Evolutionary conservation across 768 basidiomycete genomes (phyloP).

Genomic region (Termitomyces heimii): DNA sequence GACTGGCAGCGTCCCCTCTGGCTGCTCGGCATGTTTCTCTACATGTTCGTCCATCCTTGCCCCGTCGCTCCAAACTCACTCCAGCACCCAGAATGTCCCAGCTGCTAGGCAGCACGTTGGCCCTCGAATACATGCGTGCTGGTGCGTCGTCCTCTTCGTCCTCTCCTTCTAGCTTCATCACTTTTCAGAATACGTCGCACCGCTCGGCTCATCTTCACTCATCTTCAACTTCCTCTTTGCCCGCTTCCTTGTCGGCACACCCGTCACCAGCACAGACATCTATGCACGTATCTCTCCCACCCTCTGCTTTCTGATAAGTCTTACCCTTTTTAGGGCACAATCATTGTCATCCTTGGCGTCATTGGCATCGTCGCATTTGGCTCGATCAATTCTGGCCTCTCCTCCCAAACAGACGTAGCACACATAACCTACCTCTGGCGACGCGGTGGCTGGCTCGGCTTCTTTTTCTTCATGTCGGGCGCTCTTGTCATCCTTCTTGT

Average conservation of each 20-base stretch:
- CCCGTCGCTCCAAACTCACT: neutral
- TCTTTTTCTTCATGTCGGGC: constrained; percentile 75
- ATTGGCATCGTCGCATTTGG: constrained; percentile 87
- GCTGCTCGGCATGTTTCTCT: constrained; percentile 90
- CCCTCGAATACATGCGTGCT: constrained; percentile 84
- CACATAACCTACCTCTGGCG: constrained; percentile 84
- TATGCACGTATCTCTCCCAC: constrained; percentile 43
- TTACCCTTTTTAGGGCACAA: constrained; percentile 55
- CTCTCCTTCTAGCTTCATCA: neutral
- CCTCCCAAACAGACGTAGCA: constrained; percentile 61
- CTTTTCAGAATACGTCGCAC: constrained; percentile 84
- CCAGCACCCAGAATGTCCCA: constrained; percentile 58
- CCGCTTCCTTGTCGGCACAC: constrained; percentile 79
- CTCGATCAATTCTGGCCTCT: constrained; percentile 76
- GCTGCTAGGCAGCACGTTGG: constrained; percentile 81
- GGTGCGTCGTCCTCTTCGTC: constrained; percentile 30
- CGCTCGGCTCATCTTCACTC: constrained; percentile 87
- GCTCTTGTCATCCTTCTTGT: constrained; percentile 62
- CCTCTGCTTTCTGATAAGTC: neutral
- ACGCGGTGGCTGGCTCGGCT: constrained; percentile 84
- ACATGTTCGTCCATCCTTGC: constrained; percentile 56
- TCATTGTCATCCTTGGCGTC: constrained; percentile 78
- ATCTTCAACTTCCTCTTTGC: constrained; percentile 98
- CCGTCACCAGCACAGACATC: constrained; percentile 79
- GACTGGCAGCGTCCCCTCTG: constrained; percentile 86